phyloP scores from a whole-genome alignment of 257 asterid genomes.

The Handroanthus guayacan region DNA sequence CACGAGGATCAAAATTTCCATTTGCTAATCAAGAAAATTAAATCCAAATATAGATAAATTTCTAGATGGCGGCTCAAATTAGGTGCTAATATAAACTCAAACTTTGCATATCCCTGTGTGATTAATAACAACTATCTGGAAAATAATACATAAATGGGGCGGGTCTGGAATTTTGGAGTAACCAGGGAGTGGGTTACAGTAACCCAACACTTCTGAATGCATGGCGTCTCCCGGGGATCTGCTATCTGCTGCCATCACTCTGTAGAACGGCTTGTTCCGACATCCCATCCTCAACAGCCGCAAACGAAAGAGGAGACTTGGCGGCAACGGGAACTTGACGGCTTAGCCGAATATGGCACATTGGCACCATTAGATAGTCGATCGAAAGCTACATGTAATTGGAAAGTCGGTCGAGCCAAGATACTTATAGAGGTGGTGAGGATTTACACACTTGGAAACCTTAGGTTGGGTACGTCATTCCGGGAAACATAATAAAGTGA shows the following conservation, averaged over 20 bases:
- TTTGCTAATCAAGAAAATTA: neutral
- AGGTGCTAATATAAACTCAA: conserved; percentile 9
- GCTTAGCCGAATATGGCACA: no score
- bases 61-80: conserved; percentile 14
- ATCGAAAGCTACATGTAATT: no score
- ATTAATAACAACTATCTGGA: conserved; percentile 3
- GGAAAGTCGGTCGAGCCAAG: no score
- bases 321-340: no score
- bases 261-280: conserved; percentile 81
- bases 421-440: no score
- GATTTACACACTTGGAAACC: no score
- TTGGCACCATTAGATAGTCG: no score
- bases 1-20: neutral
- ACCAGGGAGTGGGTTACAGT: conserved; percentile 97
- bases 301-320: conserved; percentile 50
- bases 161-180: conserved; percentile 3
- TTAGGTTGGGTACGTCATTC: no score
- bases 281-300: conserved; percentile 85
- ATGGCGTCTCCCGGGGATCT: conserved; percentile 97
- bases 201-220: conserved; percentile 91
- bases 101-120: neutral
- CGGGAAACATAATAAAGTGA: no score
- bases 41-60: conserved; percentile 11
- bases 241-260: conserved; percentile 97
- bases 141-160: neutral